Evolutionary conservation across 805 yeast species (phyloP), one percentile per base, ranked within the genome.

Genomic region (Wickerhamiella bombiphila): DNA sequence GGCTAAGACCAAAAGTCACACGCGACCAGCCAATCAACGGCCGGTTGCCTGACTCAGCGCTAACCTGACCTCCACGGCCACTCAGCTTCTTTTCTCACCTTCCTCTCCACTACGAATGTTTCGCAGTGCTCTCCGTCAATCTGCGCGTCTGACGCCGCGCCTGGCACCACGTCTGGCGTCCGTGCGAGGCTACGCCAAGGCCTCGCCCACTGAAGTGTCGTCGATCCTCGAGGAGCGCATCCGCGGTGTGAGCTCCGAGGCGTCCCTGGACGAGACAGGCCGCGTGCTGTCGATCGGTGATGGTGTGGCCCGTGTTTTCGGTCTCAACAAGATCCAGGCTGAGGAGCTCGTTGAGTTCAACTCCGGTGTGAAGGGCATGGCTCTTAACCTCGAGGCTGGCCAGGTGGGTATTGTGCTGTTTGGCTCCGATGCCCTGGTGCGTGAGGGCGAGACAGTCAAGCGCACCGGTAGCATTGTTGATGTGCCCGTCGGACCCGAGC

Each of bases 251-350:
- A 76, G 94, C 50, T 91, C 83, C 60, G 97, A 88, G 69, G 82
- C 95, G 58, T 76, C 82, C 79, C 78, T 91, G 61, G 83, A 91
- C 68, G 98, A 91, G 72, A 93, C 98, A 63, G 99, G 99, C 68
- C 83, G 94, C 71, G 98, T 91, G 61, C 74, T 91, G 63, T 80
- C 96, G 54, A 95, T 91, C 62, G 98, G 98, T 80, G 99, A 91
- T 70, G 99, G 99, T 91, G 91, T 91, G 64, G 99, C 98, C 66
- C 93, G 97, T 77, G 94, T 91, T 61, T 91, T 81, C 72, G 99
- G 99, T 72, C 74, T 91, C 60, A 91, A 86, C 91, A 91, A 91
- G 76, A 78, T 85, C 69, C 97, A 88, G 76, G 98, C 98, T 63
- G 98, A 91, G 74, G 99, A 91, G 73, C 76, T 91, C 66, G 96